Conservation (phyloP, 2,329 filamentous ascomycete genomes). For the Parastagonospora avenae region DNA sequence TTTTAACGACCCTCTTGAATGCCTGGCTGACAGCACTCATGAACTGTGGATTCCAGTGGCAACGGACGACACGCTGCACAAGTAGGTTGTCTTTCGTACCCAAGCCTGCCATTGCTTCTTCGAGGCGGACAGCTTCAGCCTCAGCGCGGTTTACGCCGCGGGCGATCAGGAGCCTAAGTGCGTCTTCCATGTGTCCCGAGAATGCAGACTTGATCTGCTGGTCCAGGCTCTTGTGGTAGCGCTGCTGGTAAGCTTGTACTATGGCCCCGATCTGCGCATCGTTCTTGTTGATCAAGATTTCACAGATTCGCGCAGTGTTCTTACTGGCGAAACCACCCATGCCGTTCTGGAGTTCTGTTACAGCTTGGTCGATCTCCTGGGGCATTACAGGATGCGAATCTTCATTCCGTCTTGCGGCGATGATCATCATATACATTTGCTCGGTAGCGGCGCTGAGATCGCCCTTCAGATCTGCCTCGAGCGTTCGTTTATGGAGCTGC, state of each 20-base stretch:
- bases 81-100: constrained; percentile 87
- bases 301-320: constrained; percentile 77
- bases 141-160: constrained; percentile 79
- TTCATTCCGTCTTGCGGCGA: constrained; percentile 75
- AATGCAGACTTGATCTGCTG: constrained; percentile 81
- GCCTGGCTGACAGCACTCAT: constrained; percentile 79
- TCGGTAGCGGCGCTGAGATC: constrained; percentile 89
- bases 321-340: constrained; percentile 68
- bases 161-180: constrained; percentile 78
- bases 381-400: constrained; percentile 76
- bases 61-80: constrained; percentile 75
- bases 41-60: constrained; percentile 80
- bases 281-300: constrained; percentile 75
- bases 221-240: constrained; percentile 73
- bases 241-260: constrained; percentile 72
- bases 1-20: constrained; percentile 73
- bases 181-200: constrained; percentile 88
- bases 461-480: constrained; percentile 74
- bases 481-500: constrained; percentile 65
- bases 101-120: constrained; percentile 82
- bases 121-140: constrained; percentile 81
- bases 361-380: constrained; percentile 75
- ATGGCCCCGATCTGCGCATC: constrained; percentile 87
- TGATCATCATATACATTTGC: constrained; percentile 80
- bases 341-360: constrained; percentile 75